These are phyloP conservation scores for Baorangia bicolor DNA, from an alignment of 768 basidiomycete species.

Conservation along the genomic window DNA sequence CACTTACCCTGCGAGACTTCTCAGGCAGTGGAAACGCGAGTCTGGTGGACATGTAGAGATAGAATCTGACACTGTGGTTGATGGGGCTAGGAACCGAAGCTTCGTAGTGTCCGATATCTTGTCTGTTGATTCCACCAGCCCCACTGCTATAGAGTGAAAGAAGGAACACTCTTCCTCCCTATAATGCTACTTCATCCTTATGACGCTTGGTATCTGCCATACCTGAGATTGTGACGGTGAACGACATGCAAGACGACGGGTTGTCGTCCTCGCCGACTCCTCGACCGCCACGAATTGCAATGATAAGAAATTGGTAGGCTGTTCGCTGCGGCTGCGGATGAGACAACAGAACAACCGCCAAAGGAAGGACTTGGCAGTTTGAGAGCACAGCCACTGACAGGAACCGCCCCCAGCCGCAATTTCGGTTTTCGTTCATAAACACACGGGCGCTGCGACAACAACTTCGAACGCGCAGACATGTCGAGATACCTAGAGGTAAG, in stretches of 20 bases:
- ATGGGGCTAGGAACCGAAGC: background rate
- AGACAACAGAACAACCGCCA: background rate
- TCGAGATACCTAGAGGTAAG: conserved; percentile 43
- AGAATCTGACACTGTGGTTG: background rate
- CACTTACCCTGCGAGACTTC: background rate
- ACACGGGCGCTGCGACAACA: background rate
- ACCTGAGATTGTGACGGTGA: background rate
- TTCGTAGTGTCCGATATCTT: background rate
- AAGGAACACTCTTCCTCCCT: background rate
- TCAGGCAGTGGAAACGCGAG: background rate
- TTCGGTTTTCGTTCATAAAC: conserved; percentile 9
- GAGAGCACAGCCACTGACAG: conserved; percentile 12
- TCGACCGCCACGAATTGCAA: too few species aligned
- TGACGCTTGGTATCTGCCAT: background rate
- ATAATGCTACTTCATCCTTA: background rate
- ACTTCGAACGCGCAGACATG: conserved; percentile 29
- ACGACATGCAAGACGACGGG: background rate
- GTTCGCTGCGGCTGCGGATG: conserved; percentile 13
- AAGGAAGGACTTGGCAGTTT: background rate
- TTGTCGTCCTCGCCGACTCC: background rate
- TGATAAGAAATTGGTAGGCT: background rate
- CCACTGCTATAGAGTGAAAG: too few species aligned
- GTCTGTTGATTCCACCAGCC: background rate
- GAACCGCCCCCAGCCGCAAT: background rate
- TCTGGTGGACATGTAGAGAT: background rate